Evolutionary conservation across 2,329 filamentous ascomycete species (phyloP).

Genomic region (Ophiostoma pallidulum): DNA sequence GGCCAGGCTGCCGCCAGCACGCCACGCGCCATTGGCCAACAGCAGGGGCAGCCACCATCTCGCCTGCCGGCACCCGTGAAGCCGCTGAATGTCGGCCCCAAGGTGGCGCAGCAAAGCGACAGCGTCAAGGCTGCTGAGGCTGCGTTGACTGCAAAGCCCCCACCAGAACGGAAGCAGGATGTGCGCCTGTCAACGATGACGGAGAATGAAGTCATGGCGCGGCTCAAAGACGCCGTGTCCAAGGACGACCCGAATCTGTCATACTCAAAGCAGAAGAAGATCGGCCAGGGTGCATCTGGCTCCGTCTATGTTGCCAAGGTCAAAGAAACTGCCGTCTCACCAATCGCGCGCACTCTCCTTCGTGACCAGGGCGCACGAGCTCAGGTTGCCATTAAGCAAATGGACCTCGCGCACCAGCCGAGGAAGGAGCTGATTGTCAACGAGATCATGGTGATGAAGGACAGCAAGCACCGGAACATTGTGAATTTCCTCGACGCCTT

Average conservation of each 20-base stretch:
- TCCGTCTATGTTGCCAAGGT: constrained; percentile 97
- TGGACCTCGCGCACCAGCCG: constrained; percentile 96
- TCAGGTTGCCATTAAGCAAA: constrained; percentile 98
- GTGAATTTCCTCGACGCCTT: constrained; percentile 98
- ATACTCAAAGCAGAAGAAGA: constrained; percentile 99
- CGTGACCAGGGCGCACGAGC: constrained; percentile 70
- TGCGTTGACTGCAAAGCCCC: constrained; percentile 74
- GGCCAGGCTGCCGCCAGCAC: constrained; percentile 41
- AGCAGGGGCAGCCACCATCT: constrained; percentile 35
- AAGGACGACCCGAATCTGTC: constrained; percentile 91
- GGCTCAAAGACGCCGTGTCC: constrained; percentile 86
- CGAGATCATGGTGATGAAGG: constrained; percentile 99
- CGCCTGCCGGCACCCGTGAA: constrained; percentile 59
- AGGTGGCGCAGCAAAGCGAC: constrained; percentile 49
- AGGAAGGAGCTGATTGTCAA: constrained; percentile 98
- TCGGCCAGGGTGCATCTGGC: constrained; percentile 94
- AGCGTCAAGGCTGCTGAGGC: constrained; percentile 83
- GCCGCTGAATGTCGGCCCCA: constrained; percentile 67
- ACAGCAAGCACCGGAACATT: constrained; percentile 95
- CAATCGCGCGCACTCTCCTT: constrained; percentile 67
- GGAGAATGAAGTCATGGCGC: constrained; percentile 93
- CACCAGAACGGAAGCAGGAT: constrained; percentile 72
- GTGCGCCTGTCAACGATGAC: constrained; percentile 98
- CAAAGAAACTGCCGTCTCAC: constrained; percentile 77
- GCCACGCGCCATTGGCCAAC: constrained; percentile 36